These are phyloP conservation scores for Westerdykella ornata DNA, from an alignment of 2,329 filamentous ascomycete species.

Conservation along the genomic window DNA sequence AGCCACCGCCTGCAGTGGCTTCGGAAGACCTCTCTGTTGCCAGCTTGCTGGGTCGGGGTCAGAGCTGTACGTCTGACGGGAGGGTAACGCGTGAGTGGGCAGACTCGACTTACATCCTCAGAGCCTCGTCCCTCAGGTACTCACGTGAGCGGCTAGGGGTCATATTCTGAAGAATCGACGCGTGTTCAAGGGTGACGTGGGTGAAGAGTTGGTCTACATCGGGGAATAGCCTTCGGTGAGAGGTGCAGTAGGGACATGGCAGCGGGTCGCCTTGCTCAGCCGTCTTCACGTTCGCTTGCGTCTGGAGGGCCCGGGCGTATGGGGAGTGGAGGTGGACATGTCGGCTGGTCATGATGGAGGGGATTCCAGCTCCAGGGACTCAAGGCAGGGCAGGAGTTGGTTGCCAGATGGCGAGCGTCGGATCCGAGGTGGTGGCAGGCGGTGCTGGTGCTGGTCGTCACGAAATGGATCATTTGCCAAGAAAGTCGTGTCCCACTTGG, in stretches of 20 bases:
- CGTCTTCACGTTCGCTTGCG: constrained; percentile 20
- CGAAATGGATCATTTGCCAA: no score
- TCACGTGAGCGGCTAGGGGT: constrained; percentile 16
- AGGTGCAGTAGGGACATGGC: constrained; percentile 26
- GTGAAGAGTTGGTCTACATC: constrained; percentile 17
- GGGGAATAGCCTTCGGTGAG: constrained; percentile 26
- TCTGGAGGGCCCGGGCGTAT: constrained; percentile 22
- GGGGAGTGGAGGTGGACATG: constrained; percentile 20
- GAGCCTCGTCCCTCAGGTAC: constrained; percentile 17
- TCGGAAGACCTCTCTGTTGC: constrained; percentile 17
- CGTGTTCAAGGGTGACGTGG: constrained; percentile 27
- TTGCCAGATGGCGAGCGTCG: no score
- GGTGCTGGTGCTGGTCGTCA: no score
- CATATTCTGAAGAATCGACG: constrained; percentile 13
- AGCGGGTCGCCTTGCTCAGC: constrained; percentile 17
- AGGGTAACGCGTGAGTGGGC: constrained; percentile 1
- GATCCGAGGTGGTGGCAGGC: no score
- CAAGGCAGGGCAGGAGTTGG: no score
- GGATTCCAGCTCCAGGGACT: no score
- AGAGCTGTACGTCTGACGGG: constrained; percentile 4
- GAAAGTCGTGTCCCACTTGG: no score
- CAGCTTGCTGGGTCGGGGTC: constrained; percentile 13
- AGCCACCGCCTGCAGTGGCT: constrained; percentile 22
- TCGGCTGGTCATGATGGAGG: constrained; percentile 12
- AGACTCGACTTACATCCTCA: constrained; percentile 18